phyloP scores from a whole-genome alignment of 2,329 filamentous ascomycete species.

The Exophiala alcalophila region DNA sequence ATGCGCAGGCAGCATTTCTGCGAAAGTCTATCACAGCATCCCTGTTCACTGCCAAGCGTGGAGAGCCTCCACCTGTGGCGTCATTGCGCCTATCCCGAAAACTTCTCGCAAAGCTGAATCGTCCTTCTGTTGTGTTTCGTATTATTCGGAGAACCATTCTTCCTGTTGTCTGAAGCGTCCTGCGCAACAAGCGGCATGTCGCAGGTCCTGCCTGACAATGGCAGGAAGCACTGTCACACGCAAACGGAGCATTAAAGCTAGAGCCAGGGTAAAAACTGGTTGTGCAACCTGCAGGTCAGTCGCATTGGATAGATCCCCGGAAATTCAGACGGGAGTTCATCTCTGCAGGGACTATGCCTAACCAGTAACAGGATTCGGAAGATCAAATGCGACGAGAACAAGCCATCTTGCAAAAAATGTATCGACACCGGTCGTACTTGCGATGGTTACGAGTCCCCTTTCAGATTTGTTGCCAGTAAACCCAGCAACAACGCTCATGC shows the following conservation, averaged over 20 bases:
- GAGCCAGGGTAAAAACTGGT: slow-evolving; percentile 44
- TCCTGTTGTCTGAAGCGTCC: slow-evolving; percentile 2
- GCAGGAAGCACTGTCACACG: slow-evolving; percentile 24
- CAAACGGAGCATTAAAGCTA: slow-evolving; percentile 33
- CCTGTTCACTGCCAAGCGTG: too few relatives aligned
- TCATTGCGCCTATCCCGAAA: too few relatives aligned
- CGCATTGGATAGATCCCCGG: slow-evolving; percentile 17
- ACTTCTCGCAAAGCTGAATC: too few relatives aligned
- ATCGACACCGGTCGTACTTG: slow-evolving; percentile 43
- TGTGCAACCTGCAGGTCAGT: slow-evolving; percentile 47
- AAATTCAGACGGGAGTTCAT: slow-evolving; percentile 3
- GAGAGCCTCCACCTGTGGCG: too few relatives aligned
- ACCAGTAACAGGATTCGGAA: slow-evolving; percentile 36
- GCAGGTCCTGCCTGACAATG: slow-evolving; percentile 25
- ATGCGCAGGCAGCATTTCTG: too few relatives aligned
- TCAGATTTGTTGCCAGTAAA: slow-evolving; percentile 33
- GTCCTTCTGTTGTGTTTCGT: too few relatives aligned
- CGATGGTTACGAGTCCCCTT: slow-evolving; percentile 45
- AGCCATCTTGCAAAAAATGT: slow-evolving; percentile 39
- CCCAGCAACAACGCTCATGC: slow-evolving; percentile 24
- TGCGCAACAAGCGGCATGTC: not conserved
- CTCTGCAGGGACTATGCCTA: slow-evolving; percentile 25
- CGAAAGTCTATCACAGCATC: too few relatives aligned
- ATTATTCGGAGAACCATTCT: too few relatives aligned
- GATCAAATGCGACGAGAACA: slow-evolving; percentile 41